phyloP scores from a whole-genome alignment of 805 yeast species.

The Hemisphaericaspora nanyangensis region DNA sequence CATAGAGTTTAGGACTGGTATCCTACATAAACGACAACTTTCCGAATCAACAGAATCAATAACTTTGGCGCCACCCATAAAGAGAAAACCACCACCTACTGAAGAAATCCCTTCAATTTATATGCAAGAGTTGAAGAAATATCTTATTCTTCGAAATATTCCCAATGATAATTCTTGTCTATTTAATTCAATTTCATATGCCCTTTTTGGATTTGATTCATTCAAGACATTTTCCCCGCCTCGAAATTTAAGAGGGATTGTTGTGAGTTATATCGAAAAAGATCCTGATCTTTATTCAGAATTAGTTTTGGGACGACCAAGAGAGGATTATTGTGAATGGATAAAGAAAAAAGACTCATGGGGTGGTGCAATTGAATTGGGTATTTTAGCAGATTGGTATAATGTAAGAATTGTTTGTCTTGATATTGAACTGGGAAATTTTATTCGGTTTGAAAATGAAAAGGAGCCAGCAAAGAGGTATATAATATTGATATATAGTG shows the following conservation, averaged over 20 bases:
- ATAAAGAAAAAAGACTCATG: conserved; percentile 56
- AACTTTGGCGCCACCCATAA: background rate
- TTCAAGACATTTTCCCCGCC: conserved; percentile 42
- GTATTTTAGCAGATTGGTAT: conserved; percentile 53
- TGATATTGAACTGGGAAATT: conserved; percentile 59
- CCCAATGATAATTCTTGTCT: conserved; percentile 80
- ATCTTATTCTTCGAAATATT: conserved; percentile 50
- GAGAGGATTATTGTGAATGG: conserved; percentile 55
- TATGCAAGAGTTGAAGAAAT: conserved; percentile 20
- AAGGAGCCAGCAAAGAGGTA: conserved; percentile 36
- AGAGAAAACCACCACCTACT: background rate
- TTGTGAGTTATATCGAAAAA: conserved; percentile 41
- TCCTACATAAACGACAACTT: background rate
- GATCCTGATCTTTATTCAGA: conserved; percentile 45
- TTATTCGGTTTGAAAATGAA: conserved; percentile 47
- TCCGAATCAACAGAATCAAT: conserved; percentile 3
- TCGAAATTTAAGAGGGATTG: conserved; percentile 47
- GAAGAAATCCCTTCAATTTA: conserved; percentile 23
- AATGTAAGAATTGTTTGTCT: conserved; percentile 52
- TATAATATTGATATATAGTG: conserved; percentile 59
- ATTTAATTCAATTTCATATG: conserved; percentile 61
- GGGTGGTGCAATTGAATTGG: conserved; percentile 84
- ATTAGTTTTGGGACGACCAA: conserved; percentile 53
- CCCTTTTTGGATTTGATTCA: conserved; percentile 27
- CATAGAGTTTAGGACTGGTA: conserved; percentile 20